Evolutionary conservation across 345 rosid species (phyloP), one percentile per base, ranked within the genome.

Genomic region (Populus davidiana): DNA sequence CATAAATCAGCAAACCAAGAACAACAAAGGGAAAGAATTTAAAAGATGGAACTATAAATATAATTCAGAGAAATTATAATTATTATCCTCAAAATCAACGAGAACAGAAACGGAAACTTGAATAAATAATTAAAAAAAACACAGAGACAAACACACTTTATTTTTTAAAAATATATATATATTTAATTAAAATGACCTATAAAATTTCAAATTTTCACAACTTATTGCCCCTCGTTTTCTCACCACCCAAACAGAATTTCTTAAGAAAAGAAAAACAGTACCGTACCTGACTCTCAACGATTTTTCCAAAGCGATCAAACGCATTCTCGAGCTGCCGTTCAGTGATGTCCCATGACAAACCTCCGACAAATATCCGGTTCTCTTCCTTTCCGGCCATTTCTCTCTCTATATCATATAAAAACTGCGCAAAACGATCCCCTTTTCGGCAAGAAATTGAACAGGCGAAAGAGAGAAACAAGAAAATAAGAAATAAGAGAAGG

Each of bases 211-310:
- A 0, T 8, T 8, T 59, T 59, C 64, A 59, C 29, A 59, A 35
- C 11, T 18, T 5, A 71, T 17, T 25, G 67, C 12, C 18, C n/a
- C 62, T 79, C 11, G 64, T 69, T 81, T 76, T 78, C 64, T 38
- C 10, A 11, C 41, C 61, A 69, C 59, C 65, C 77, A 83, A 66
- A 77, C 73, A 69, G 49, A 47, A 38, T 43, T 0, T 23, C 0
- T 27, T 49, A 56, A 50, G 75, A 29, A 5, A 54, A 44, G 20
- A 62, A 56, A 69, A 33, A 74, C 21, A n/a, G 36, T 6, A 92
- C 99, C 99, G 36, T 12, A 94, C 99, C 99, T 96, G 97, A 82
- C 89, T 86, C 82, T 92, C 96, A 65, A 91, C 73, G 59, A 96
- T 87, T 79, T 92, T 93, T 8, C 99, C 99, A 80, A 89, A 96